These are phyloP conservation scores for Adansonia madagascariensis DNA, from an alignment of 441 rosid genomes.

Conservation along the genomic window DNA sequence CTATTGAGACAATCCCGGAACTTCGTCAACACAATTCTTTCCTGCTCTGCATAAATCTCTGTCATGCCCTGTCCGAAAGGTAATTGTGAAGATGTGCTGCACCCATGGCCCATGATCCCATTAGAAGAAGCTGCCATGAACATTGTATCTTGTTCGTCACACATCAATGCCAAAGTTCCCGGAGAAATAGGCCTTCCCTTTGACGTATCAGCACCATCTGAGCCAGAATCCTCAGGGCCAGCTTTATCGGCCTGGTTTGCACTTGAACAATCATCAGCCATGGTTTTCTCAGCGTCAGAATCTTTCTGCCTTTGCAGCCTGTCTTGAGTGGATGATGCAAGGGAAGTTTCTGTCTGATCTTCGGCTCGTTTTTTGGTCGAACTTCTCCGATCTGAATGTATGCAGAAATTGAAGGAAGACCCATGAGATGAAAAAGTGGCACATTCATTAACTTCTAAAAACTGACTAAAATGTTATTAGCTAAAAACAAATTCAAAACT, in stretches of 20 bases:
- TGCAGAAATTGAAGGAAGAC: constrained; percentile 22
- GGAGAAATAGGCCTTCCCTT: constrained; percentile 92
- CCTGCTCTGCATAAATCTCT: constrained; percentile 83
- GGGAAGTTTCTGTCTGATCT: constrained; percentile 53
- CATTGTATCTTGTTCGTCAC: constrained; percentile 53
- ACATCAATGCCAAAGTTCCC: constrained; percentile 97
- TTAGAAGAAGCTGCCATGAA: constrained; percentile 64
- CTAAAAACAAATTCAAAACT: constrained; percentile 22
- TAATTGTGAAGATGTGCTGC: constrained; percentile 57
- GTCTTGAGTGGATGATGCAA: constrained; percentile 64
- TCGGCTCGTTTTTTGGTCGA: constrained; percentile 53
- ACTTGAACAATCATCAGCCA: constrained; percentile 55
- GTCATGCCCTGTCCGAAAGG: constrained; percentile 60
- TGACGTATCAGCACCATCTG: constrained; percentile 60
- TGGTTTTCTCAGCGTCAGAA: constrained; percentile 46
- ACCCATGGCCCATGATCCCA: constrained; percentile 57
- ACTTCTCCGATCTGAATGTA: constrained; percentile 57
- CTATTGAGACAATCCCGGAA: constrained; percentile 87
- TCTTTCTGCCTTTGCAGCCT: constrained; percentile 56
- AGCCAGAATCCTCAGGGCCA: constrained; percentile 51
- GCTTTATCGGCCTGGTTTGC: constrained; percentile 60
- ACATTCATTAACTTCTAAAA: background rate
- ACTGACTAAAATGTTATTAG: constrained; percentile 17
- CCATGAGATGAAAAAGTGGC: background rate
- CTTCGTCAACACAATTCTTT: constrained; percentile 72